Percentiles rank a stretch among this genome's conserved stretches.
phyloP scores from a whole-genome alignment of 2,329 filamentous ascomycete species.

The Penicillium sp. region DNA sequence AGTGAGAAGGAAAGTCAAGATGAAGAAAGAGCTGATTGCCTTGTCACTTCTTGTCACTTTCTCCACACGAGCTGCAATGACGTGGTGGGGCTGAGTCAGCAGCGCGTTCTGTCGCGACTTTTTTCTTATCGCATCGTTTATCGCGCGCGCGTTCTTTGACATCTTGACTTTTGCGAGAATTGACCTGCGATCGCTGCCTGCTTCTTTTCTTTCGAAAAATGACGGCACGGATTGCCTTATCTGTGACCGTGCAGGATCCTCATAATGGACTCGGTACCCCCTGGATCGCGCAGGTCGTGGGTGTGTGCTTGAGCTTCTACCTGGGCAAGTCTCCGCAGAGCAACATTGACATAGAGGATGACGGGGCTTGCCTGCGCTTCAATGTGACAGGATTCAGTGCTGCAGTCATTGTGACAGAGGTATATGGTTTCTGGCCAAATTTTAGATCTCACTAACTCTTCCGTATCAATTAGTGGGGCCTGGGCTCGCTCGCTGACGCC shows the following conservation, averaged over 20 bases:
- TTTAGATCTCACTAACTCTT: background rate
- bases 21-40: slow-evolving; percentile 3
- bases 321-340: slow-evolving; percentile 8
- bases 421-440: slow-evolving; percentile 11
- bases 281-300: slow-evolving; percentile 26
- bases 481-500: slow-evolving; percentile 10
- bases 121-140: slow-evolving; percentile 12
- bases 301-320: slow-evolving; percentile 21
- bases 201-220: background rate
- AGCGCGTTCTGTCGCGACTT: slow-evolving; percentile 7
- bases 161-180: background rate
- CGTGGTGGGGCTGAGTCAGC: slow-evolving; percentile 27
- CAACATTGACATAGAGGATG: slow-evolving; percentile 25
- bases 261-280: slow-evolving; percentile 22
- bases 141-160: slow-evolving; percentile 5
- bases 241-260: slow-evolving; percentile 7
- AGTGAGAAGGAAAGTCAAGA: background rate
- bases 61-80: slow-evolving; percentile 24
- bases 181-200: background rate
- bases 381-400: slow-evolving; percentile 4
- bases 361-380: slow-evolving; percentile 35
- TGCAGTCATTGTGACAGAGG: slow-evolving; percentile 29
- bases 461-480: slow-evolving; percentile 25
- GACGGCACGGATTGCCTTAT: background rate
- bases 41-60: slow-evolving; percentile 10